These are phyloP conservation scores for Haberlea rhodopensis DNA, from an alignment of 257 asterid genomes.

Conservation along the genomic window DNA sequence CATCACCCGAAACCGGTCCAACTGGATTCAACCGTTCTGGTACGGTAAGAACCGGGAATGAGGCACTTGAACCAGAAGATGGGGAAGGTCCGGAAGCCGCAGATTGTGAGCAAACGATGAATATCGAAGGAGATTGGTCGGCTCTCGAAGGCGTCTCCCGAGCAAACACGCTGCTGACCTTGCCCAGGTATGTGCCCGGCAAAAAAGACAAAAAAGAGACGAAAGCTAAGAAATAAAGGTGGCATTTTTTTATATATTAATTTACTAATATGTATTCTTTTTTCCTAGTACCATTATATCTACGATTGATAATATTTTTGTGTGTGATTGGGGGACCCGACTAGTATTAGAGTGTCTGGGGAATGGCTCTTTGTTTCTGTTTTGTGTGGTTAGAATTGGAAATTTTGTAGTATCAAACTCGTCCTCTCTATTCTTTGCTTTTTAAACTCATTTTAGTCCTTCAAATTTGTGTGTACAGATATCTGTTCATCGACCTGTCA, in stretches of 20 bases:
- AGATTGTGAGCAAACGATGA: constrained; percentile 32
- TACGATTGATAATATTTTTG: constrained; percentile 18
- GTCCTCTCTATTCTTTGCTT: constrained; percentile 19
- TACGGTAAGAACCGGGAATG: constrained; percentile 30
- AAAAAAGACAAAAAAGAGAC: constrained; percentile 43
- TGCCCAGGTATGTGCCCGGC: constrained; percentile 69
- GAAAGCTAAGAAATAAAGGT: constrained; percentile 42
- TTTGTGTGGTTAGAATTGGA: constrained; percentile 13
- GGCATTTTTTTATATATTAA: neutral
- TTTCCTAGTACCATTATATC: constrained; percentile 29
- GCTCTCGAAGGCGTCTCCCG: constrained; percentile 80
- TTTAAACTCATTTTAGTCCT: no score
- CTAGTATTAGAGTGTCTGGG: constrained; percentile 55
- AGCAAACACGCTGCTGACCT: constrained; percentile 57
- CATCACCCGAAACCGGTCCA: constrained; percentile 24
- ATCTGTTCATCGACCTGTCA: neutral
- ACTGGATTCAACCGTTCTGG: constrained; percentile 32
- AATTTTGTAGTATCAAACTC: constrained; percentile 52
- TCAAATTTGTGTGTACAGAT: neutral
- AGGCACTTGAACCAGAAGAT: constrained; percentile 25
- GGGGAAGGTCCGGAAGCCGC: constrained; percentile 34
- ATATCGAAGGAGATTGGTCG: constrained; percentile 58
- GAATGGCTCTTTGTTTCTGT: neutral
- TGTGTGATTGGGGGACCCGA: constrained; percentile 46
- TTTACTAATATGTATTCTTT: no score